Base-by-base conservation (phyloP, 2,329 filamentous ascomycete species). In the Fusarium sp. region DNA sequence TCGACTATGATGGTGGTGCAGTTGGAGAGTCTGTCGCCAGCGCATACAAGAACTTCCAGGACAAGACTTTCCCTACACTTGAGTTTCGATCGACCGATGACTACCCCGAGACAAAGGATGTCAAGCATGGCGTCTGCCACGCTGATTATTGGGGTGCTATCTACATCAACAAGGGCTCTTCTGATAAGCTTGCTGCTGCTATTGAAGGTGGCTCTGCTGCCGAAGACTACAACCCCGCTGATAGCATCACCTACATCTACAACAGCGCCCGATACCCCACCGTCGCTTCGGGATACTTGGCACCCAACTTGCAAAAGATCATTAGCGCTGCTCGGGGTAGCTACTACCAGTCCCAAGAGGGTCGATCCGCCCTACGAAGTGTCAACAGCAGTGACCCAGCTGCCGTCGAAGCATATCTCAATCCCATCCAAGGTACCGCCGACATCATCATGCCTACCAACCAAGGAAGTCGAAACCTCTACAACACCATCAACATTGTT, bases 401-500 rank as follows among this genome's bases (percentile, higher is more conserved):
- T n/a, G 76, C 79, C 35, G 63, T 79, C 8, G 70, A 76, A 18
- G 77, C 76, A 27, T 81, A 80, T 49, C 73, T 82, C n/a, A 74
- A 81, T 52, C 82, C 83, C 3, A 78, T 82, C 58, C 61, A 73
- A 19, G 69, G 78, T 4, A 76, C 75, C 3, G 60, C 72, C 25
- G 69, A 77, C 35, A 68, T 82, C 46, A 78, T 82, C 25, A 68
- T 69, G 51, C 78, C 80, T 0, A 82, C 80, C 9, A 75, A 73
- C 8, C 82, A 84, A 59, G 81, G 78, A 27, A 69, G 77, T 1
- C 76, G 78, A 18, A 70, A 78, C 15, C 73, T 83, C 8, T 80
- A 80, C 69, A 84, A 84, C 72, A 84, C 83, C 0, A 71, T 83
- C 23, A 79, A 79, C 55, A 81, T 84, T 19, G 79, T 83, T 38